Evolutionary conservation across 768 basidiomycete species (phyloP).

Genomic region (Trametes cubensis): DNA sequence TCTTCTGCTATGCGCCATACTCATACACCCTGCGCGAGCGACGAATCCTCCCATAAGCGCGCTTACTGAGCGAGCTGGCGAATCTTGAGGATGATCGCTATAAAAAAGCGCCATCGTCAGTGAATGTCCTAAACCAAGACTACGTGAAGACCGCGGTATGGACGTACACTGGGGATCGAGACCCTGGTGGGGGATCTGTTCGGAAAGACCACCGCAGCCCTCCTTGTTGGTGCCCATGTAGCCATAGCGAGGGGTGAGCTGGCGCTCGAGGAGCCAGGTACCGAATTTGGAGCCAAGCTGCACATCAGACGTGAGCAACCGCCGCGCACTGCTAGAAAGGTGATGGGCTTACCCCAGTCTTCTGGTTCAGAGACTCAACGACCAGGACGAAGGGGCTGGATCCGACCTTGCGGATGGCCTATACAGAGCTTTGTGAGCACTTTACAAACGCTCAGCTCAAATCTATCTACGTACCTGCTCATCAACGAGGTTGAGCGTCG

Average conservation of each 20-base stretch:
- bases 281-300: slow-evolving; percentile 81
- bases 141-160: not conserved
- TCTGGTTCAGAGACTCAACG: slow-evolving; percentile 85
- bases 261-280: slow-evolving; percentile 83
- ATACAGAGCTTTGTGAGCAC: not conserved
- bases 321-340: not conserved
- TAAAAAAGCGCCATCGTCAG: not conserved
- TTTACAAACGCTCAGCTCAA: too few relatives aligned
- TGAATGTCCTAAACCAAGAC: not conserved
- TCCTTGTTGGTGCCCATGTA: slow-evolving; percentile 84
- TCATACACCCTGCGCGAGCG: slow-evolving; percentile 1
- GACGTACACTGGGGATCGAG: slow-evolving; percentile 76
- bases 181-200: slow-evolving; percentile 82
- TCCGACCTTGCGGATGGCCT: slow-evolving; percentile 73
- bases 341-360: slow-evolving; percentile 64
- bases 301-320: not conserved
- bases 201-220: slow-evolving; percentile 75
- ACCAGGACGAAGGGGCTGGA: slow-evolving; percentile 77
- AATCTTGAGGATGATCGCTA: slow-evolving; percentile 53
- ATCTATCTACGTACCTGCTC: slow-evolving; percentile 46
- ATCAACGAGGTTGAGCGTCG: slow-evolving; percentile 81
- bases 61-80: slow-evolving; percentile 40
- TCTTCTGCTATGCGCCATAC: not conserved
- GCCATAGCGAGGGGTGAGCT: slow-evolving; percentile 75
- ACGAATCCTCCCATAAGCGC: not conserved